Percentiles rank a stretch among this genome's conserved stretches.
Evolutionary conservation across 768 basidiomycete genomes (phyloP).

Genomic region (Mycena crocata): DNA sequence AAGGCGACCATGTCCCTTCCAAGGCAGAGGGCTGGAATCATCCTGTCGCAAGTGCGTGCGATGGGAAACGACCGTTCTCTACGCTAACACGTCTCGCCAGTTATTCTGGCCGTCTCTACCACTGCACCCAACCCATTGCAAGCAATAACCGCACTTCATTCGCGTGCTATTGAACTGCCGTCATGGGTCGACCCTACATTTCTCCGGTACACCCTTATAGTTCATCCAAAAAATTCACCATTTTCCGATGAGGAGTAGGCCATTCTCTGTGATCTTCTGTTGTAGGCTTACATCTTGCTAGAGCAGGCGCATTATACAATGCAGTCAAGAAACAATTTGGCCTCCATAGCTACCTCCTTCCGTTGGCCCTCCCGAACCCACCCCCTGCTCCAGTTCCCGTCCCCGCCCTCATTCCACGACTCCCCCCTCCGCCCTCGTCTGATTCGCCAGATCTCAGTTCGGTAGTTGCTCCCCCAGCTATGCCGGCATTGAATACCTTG

Average conservation of each 20-base stretch:
- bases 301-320: conserved; percentile 83
- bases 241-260: conserved; percentile 86
- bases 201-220: conserved; percentile 79
- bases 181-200: conserved; percentile 83
- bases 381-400: conserved; percentile 76
- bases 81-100: conserved; percentile 52
- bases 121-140: conserved; percentile 85
- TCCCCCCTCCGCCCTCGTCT: conserved; percentile 63
- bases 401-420: conserved; percentile 71
- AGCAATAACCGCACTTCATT: conserved; percentile 80
- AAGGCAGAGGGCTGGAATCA: conserved; percentile 88
- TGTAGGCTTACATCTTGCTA: conserved; percentile 42
- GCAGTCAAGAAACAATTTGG: conserved; percentile 91
- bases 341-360: conserved; percentile 78
- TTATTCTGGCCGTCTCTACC: conserved; percentile 86
- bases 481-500: conserved; percentile 54
- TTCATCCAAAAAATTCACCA: conserved; percentile 77
- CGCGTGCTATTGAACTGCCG: conserved; percentile 75
- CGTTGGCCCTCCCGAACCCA: conserved; percentile 69
- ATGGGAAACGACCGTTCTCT: not conserved
- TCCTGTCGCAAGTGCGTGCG: conserved; percentile 77
- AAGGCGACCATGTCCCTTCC: conserved; percentile 81
- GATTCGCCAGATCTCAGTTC: conserved; percentile 45
- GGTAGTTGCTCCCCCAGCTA: conserved; percentile 38
- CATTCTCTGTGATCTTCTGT: conserved; percentile 8